Conservation (phyloP, 306 rosid genomes). For the Rubus parviflorus region DNA sequence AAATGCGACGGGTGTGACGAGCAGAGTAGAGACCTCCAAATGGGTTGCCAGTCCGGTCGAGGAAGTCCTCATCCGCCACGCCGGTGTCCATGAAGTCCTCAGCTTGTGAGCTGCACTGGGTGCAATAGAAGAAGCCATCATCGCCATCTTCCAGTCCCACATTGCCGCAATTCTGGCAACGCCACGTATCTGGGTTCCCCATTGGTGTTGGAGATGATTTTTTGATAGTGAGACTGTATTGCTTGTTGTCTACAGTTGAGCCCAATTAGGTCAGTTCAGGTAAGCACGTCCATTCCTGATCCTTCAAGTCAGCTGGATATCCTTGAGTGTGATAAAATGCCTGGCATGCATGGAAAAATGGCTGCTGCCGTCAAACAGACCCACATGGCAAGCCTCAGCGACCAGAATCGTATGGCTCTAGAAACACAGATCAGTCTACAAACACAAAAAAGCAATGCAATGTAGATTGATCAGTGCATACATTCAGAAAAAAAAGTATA, state of each 20-base stretch:
- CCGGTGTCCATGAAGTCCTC: constrained; percentile 60
- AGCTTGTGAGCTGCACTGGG: constrained; percentile 49
- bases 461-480: too few relatives aligned
- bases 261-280: too few relatives aligned
- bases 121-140: constrained; percentile 76
- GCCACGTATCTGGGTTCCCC: constrained; percentile 34
- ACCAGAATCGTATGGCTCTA: too few relatives aligned
- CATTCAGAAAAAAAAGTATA: too few relatives aligned
- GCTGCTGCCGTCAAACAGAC: too few relatives aligned
- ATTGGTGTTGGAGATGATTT: constrained; percentile 21
- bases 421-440: too few relatives aligned
- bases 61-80: constrained; percentile 60
- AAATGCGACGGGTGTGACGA: constrained; percentile 45
- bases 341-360: too few relatives aligned
- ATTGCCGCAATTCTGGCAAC: constrained; percentile 53
- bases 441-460: too few relatives aligned
- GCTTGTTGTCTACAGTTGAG: not conserved
- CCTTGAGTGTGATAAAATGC: too few relatives aligned
- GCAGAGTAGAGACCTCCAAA: constrained; percentile 51
- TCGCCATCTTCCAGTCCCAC: constrained; percentile 44
- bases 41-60: constrained; percentile 30
- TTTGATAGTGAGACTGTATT: constrained; percentile 8
- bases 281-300: too few relatives aligned
- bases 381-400: too few relatives aligned
- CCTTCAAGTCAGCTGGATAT: too few relatives aligned